phyloP scores from a whole-genome alignment of 164 flowering plant species.

The Cinnamomum chago region DNA sequence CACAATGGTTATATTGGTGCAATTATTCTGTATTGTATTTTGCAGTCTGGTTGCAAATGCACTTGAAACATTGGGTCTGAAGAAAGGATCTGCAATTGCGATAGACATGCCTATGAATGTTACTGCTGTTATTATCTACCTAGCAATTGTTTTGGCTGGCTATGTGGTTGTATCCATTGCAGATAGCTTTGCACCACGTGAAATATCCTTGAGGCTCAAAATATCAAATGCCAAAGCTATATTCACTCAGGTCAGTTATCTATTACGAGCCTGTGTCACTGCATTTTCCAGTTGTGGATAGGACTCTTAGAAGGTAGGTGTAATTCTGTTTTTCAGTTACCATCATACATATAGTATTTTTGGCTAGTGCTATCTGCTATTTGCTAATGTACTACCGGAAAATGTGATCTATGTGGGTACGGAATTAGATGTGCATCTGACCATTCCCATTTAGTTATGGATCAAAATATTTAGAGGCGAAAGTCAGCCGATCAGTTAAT shows the following conservation, averaged over 20 bases:
- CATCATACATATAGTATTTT: neutral
- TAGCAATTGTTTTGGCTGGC: conserved; percentile 85
- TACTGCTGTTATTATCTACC: conserved; percentile 70
- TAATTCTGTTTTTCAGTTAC: no score
- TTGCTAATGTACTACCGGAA: neutral
- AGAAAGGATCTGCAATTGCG: conserved; percentile 84
- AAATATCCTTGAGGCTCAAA: conserved; percentile 72
- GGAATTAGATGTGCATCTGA: neutral
- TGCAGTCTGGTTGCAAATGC: conserved; percentile 86
- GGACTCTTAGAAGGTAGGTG: neutral
- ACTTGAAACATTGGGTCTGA: conserved; percentile 54
- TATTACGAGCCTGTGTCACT: neutral
- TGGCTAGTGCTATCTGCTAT: neutral
- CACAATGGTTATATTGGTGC: neutral
- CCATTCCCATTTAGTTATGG: no score
- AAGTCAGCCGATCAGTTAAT: no score
- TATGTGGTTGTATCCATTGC: conserved; percentile 94
- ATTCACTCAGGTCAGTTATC: conserved; percentile 72
- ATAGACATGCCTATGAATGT: conserved; percentile 97
- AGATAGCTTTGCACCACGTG: conserved; percentile 85
- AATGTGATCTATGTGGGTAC: neutral
- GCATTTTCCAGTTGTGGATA: no score
- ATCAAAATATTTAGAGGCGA: no score
- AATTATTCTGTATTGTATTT: conserved; percentile 6
- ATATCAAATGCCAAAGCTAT: conserved; percentile 80